Evolutionary conservation across 176 grass and related monocot species (phyloP).

Genomic region (Oryza coarctata): DNA sequence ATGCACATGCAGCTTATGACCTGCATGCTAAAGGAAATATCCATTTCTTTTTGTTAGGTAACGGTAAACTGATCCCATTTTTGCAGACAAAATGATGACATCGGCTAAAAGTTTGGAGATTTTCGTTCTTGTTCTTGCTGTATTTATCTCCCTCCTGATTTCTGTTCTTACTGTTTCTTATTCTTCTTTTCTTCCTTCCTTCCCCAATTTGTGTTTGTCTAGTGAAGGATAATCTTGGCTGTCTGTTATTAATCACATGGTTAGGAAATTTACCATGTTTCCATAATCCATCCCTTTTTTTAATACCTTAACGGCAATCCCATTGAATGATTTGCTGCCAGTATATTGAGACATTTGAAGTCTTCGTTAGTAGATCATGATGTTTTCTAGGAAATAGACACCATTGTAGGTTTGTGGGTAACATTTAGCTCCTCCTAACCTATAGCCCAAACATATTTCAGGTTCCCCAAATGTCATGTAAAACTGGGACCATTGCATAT

Average conservation of each 20-base stretch:
- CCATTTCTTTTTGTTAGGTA: neutral
- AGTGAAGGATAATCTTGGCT: neutral
- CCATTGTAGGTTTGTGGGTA: neutral
- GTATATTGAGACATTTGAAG: neutral
- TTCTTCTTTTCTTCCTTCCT: neutral
- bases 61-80: neutral
- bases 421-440: neutral
- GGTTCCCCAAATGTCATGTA: neutral
- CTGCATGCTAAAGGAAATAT: neutral
- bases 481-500: neutral
- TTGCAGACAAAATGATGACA: neutral
- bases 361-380: neutral
- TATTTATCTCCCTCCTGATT: neutral
- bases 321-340: neutral
- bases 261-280: neutral
- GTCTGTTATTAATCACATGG: neutral
- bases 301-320: neutral
- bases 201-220: neutral
- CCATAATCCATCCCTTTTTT: neutral
- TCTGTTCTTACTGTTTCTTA: neutral
- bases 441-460: neutral
- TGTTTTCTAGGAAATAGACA: constrained; percentile 7
- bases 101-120: neutral
- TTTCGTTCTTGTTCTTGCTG: neutral
- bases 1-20: constrained; percentile 3